Conservation (phyloP, 1,139 yeast genomes). For the Meyerozyma smithsonii region DNA sequence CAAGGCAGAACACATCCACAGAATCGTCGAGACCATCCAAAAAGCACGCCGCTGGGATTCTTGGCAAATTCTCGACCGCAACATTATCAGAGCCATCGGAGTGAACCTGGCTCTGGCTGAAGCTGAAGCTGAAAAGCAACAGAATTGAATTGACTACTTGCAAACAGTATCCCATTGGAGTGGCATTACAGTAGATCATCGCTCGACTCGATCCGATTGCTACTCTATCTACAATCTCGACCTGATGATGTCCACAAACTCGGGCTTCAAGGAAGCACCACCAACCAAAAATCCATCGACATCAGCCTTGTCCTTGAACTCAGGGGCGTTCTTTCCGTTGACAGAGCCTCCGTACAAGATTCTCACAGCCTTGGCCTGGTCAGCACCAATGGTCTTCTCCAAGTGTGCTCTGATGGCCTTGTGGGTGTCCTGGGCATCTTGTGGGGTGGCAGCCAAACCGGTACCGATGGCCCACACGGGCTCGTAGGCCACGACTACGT, state of each 20-base stretch:
- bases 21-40: not conserved
- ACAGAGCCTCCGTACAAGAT: conserved; percentile 99
- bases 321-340: conserved; percentile 87
- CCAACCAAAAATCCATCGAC: conserved; percentile 99
- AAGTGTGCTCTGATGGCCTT: conserved; percentile 81
- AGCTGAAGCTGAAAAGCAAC: too few species aligned
- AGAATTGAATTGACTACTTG: too few species aligned
- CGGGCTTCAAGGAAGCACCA: conserved; percentile 99
- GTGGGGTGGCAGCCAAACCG: conserved; percentile 98
- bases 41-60: not conserved
- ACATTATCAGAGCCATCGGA: not conserved
- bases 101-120: too few species aligned
- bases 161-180: too few species aligned
- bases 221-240: conserved; percentile 60
- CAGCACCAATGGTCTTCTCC: conserved; percentile 68
- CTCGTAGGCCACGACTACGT: conserved; percentile 95
- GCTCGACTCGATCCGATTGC: not conserved
- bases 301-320: conserved; percentile 88
- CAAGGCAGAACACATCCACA: not conserved
- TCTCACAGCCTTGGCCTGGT: conserved; percentile 73
- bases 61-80: not conserved
- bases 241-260: conserved; percentile 91
- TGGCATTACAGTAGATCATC: not conserved
- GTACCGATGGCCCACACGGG: conserved; percentile 99
- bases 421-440: conserved; percentile 96